Evolutionary conservation across 176 grass and related monocot species (phyloP).

Genomic region (Carex kokanica): DNA sequence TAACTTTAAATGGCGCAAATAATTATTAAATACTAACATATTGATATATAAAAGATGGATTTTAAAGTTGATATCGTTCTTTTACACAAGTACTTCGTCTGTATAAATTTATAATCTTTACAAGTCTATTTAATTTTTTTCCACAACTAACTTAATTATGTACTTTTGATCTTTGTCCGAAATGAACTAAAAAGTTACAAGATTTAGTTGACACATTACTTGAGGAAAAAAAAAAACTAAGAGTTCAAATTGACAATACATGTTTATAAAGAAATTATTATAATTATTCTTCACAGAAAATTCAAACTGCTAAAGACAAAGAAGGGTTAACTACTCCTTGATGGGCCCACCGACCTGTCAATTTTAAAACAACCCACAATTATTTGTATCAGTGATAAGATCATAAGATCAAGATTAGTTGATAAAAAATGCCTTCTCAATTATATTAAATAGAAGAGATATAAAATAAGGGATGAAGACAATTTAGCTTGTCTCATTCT

Average conservation of each 20-base stretch:
- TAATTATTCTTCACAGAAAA: neutral
- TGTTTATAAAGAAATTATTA: neutral
- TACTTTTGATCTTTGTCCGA: too few relatives aligned
- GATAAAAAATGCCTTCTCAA: neutral
- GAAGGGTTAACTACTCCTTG: neutral
- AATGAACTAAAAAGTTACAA: too few relatives aligned
- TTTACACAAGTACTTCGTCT: too few relatives aligned
- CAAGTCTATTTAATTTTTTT: too few relatives aligned
- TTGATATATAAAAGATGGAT: too few relatives aligned
- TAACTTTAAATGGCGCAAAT: too few relatives aligned
- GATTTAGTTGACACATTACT: too few relatives aligned
- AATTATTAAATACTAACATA: too few relatives aligned
- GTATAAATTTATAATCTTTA: too few relatives aligned
- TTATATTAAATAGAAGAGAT: neutral
- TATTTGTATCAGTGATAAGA: neutral
- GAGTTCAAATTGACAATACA: neutral
- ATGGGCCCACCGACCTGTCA: neutral
- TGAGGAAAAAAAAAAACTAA: too few relatives aligned
- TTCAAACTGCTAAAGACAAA: slow-evolving; percentile 4
- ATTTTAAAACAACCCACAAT: neutral
- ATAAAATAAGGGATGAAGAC: neutral
- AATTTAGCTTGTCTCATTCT: neutral
- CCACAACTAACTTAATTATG: too few relatives aligned
- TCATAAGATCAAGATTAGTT: slow-evolving; percentile 1
- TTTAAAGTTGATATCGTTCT: too few relatives aligned